Evolutionary conservation across 176 grass and related monocot genomes (phyloP), one percentile per base, ranked within the genome.

Genomic region (Musa beccarii): DNA sequence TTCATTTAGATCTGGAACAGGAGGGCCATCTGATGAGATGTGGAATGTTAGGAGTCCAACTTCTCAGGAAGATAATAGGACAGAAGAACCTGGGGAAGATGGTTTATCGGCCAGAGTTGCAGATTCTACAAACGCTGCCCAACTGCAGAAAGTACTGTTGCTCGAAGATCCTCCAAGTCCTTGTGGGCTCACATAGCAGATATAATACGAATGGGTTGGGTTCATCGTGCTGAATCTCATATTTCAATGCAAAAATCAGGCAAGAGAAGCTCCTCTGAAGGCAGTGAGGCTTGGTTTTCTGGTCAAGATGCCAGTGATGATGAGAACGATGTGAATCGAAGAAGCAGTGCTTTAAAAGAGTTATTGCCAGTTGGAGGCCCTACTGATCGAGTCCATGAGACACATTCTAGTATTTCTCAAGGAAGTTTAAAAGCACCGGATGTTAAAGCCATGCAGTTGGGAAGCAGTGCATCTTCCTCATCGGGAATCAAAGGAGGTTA

Each of bases 121-220:
- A 22, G 80, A 86, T 20, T 77, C 83, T 9, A 73, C 83, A 52
- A 79, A 70, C 56, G 66, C 61, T 28, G 84, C 89, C 69, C 92
- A 34, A 71, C 53, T 68, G 87, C 78, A 80, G 94, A 87, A 87
- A 82, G 71, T 79, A 76, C 64, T 75, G 66, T 88, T 84, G 73
- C 80, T 79, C 81, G 62, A 83, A 93, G 82, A 69, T 81, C 73
- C 74, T 82, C 83, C 75, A 90, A 71, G 66, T 93, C 94, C 22
- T 87, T 98, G 51, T 98, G 94, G 94, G 62, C 84, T 79, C 90
- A 85, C 83, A 84, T 98, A 83, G 88, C 90, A 79, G 94, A 91
- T 77, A 89, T 98, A 84, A 77, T 98, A 72, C 88, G 85, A 70
- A 78, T 98, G 81, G 86, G 94, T 83, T 92, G 86, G 86, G 75